phyloP scores from a whole-genome alignment of 345 rosid species.

The Toxicodendron radicans region DNA sequence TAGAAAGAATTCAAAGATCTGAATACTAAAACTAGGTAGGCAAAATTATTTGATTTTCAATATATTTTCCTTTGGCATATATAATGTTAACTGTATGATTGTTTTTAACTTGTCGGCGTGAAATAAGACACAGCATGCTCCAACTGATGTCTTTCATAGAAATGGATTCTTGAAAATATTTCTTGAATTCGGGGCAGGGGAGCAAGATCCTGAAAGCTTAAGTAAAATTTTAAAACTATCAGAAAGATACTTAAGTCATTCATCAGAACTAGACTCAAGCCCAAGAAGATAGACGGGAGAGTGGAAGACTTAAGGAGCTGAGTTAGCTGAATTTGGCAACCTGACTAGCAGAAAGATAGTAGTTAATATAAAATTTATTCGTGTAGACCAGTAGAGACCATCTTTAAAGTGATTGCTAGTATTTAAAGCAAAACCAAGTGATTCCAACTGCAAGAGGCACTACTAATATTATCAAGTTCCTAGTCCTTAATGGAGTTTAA shows the following conservation, averaged over 20 bases:
- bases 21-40: not conserved
- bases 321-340: not conserved
- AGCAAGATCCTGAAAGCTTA: too few species aligned
- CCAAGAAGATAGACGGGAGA: not conserved
- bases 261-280: not conserved
- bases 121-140: not conserved
- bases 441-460: not conserved
- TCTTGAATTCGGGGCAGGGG: not conserved
- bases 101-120: not conserved
- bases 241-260: not conserved
- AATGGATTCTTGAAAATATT: not conserved
- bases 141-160: not conserved
- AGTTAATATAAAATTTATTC: too few species aligned
- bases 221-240: too few species aligned
- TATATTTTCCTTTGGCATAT: not conserved
- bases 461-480: not conserved
- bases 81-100: not conserved
- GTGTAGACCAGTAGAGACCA: too few species aligned
- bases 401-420: not conserved
- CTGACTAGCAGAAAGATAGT: not conserved
- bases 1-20: not conserved
- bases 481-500: not conserved
- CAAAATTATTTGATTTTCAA: not conserved
- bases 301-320: not conserved
- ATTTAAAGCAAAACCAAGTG: not conserved